A percentile compares a stretch with the other conserved stretches of the same genome.
These are phyloP conservation scores for Albizia julibrissin DNA, from an alignment of 306 rosid genomes.

Conservation along the genomic window DNA sequence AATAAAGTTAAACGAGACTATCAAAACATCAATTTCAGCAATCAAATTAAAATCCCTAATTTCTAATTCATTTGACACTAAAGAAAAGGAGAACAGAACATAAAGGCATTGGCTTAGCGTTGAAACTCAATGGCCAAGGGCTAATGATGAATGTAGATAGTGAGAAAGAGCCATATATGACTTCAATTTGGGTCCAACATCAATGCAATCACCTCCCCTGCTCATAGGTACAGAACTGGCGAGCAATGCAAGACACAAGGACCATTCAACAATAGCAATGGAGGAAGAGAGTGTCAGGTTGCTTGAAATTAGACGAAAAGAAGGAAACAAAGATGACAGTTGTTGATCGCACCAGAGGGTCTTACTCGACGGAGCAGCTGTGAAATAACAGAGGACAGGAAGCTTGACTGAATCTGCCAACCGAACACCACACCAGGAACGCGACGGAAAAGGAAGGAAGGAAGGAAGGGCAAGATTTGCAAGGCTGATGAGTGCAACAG, in stretches of 20 bases:
- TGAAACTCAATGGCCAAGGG: background rate
- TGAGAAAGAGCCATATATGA: background rate
- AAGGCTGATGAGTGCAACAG: background rate
- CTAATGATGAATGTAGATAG: background rate
- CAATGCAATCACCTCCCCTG: background rate
- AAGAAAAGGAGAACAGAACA: background rate
- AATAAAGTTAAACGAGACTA: background rate
- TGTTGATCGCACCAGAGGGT: background rate
- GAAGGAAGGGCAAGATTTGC: background rate
- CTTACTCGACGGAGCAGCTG: background rate
- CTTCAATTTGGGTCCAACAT: background rate
- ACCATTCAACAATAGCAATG: background rate
- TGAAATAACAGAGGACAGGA: background rate
- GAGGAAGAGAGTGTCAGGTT: background rate
- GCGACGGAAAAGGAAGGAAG: background rate
- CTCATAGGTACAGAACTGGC: background rate
- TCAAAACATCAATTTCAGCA: too few relatives aligned
- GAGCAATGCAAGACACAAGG: background rate
- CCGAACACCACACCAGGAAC: background rate
- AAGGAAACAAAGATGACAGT: background rate
- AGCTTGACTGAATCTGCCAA: background rate
- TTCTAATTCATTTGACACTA: background rate
- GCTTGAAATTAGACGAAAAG: background rate
- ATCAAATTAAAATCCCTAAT: background rate
- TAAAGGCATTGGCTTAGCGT: background rate